A percentile compares a stretch with the other conserved stretches of the same genome.
These are phyloP conservation scores for Tricholoma terreum DNA, from an alignment of 768 basidiomycete genomes.

Conservation along the genomic window DNA sequence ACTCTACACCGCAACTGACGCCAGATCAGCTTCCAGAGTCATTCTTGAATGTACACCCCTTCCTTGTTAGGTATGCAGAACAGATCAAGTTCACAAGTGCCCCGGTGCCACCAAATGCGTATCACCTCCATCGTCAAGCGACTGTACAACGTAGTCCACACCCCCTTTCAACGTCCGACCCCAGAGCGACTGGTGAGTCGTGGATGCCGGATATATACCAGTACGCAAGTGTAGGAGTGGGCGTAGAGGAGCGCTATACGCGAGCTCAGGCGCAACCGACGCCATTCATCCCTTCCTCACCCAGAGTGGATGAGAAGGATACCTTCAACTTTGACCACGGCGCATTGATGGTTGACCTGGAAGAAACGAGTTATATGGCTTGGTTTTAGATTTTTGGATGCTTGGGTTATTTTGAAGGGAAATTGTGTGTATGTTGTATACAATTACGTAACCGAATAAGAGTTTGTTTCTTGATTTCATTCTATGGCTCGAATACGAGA, in stretches of 20 bases:
- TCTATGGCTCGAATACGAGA: slow-evolving; percentile 83
- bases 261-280: slow-evolving; percentile 34
- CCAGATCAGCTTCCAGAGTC: slow-evolving; percentile 29
- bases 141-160: slow-evolving; percentile 5
- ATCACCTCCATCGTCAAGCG: background rate
- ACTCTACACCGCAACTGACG: slow-evolving; percentile 13
- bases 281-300: slow-evolving; percentile 44
- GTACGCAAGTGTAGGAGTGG: slow-evolving; percentile 41
- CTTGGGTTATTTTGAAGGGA: background rate
- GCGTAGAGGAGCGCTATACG: slow-evolving; percentile 37
- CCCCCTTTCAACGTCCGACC: slow-evolving; percentile 10
- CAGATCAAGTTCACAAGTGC: slow-evolving; percentile 23
- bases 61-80: slow-evolving; percentile 32
- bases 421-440: background rate
- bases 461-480: no score
- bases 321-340: slow-evolving; percentile 64
- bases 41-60: slow-evolving; percentile 34
- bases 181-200: slow-evolving; percentile 16
- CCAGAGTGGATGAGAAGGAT: slow-evolving; percentile 51
- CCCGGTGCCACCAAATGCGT: background rate
- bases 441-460: slow-evolving; percentile 1
- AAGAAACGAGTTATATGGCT: slow-evolving; percentile 65
- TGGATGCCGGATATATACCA: slow-evolving; percentile 49
- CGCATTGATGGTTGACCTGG: slow-evolving; percentile 50
- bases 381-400: slow-evolving; percentile 47